Percentiles rank a stretch among this genome's conserved stretches.
These are phyloP conservation scores for Erythrophleum ivorense DNA, from an alignment of 331 rosid genomes.

Conservation along the genomic window DNA sequence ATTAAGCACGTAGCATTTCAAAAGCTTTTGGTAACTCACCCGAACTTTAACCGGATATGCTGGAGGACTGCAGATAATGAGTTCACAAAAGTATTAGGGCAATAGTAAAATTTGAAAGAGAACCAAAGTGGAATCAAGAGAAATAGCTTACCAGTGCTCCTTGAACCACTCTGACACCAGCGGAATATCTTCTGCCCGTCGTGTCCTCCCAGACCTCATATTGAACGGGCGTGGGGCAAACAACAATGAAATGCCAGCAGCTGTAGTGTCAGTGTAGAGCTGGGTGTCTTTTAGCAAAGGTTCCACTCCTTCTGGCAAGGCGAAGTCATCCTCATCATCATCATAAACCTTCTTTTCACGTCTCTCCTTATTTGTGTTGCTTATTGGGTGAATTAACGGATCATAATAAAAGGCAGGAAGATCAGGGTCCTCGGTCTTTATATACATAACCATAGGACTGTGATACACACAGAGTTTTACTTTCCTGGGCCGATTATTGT, in stretches of 20 bases:
- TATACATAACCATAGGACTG: constrained; percentile 93
- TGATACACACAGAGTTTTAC: constrained; percentile 90
- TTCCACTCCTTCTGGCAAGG: constrained; percentile 86
- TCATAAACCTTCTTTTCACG: constrained; percentile 75
- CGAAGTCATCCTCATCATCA: constrained; percentile 83
- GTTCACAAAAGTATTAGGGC: too few species aligned
- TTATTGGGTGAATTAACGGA: constrained; percentile 93
- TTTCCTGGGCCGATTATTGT: constrained; percentile 97
- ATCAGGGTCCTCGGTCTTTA: constrained; percentile 95
- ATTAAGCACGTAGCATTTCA: constrained; percentile 92
- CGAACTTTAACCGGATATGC: constrained; percentile 96
- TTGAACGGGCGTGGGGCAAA: constrained; percentile 98
- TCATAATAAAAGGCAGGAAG: constrained; percentile 97
- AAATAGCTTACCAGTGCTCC: constrained; percentile 97
- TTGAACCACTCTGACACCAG: constrained; percentile 97
- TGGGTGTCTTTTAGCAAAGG: constrained; percentile 85
- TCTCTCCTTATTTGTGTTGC: constrained; percentile 78
- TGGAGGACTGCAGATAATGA: constrained; percentile 98
- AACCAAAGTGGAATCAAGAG: too few species aligned
- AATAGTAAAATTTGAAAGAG: too few species aligned
- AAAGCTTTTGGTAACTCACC: constrained; percentile 91
- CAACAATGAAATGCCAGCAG: constrained; percentile 87
- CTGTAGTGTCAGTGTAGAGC: constrained; percentile 95
- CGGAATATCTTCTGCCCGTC: constrained; percentile 91
- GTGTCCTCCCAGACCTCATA: constrained; percentile 97